Evolutionary conservation across 768 basidiomycete genomes (phyloP).

Genomic region (Omphalotus guepiniiformis): DNA sequence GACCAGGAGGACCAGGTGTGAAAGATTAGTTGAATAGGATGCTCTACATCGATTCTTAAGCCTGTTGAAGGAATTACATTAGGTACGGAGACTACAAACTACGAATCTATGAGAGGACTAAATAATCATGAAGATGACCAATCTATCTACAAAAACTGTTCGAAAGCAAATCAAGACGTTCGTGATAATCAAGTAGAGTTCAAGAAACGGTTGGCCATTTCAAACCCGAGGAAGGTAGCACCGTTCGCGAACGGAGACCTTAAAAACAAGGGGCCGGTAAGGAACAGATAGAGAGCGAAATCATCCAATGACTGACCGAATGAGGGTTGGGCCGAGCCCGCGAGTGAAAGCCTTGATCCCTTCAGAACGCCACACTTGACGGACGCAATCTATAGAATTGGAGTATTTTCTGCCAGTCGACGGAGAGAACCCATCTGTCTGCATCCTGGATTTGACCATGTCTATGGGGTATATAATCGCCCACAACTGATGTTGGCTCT

Average conservation of each 20-base stretch:
- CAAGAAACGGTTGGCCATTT: slow-evolving; percentile 78
- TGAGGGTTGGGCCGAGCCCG: slow-evolving; percentile 88
- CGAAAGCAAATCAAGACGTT: no score
- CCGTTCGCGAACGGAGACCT: slow-evolving; percentile 97
- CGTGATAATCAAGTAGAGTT: slow-evolving; percentile 34
- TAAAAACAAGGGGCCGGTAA: slow-evolving; percentile 7
- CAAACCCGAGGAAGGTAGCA: slow-evolving; percentile 94
- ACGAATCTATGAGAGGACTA: no score
- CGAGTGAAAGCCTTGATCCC: slow-evolving; percentile 85
- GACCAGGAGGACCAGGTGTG: no score
- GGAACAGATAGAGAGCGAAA: slow-evolving; percentile 1
- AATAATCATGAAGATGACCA: no score
- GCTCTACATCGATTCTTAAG: no score
- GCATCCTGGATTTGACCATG: slow-evolving; percentile 94
- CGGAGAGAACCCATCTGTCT: slow-evolving; percentile 84
- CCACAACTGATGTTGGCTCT: slow-evolving; percentile 58
- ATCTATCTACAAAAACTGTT: no score
- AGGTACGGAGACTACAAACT: no score
- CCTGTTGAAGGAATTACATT: no score
- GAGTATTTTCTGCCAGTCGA: slow-evolving; percentile 78
- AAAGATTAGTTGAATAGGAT: no score
- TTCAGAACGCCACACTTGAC: slow-evolving; percentile 78
- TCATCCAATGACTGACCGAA: slow-evolving; percentile 54
- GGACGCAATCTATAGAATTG: slow-evolving; percentile 78
- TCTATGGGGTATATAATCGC: slow-evolving; percentile 94